Conservation (phyloP, 1,284 basidiomycete species). For the Fomitiporia mediterranea region DNA sequence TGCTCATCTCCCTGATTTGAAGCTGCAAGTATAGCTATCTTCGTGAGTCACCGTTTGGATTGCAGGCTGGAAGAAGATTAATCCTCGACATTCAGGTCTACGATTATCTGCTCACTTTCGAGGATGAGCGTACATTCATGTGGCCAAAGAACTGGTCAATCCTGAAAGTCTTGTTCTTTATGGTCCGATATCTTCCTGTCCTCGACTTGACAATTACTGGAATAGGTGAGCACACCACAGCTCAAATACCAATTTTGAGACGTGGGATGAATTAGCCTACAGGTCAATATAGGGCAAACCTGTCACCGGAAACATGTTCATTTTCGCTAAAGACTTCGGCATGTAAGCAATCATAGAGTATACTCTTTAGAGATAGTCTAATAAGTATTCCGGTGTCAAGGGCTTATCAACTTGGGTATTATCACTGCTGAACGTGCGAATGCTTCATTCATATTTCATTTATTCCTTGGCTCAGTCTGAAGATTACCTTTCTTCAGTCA, state of each 20-base stretch:
- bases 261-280: not conserved
- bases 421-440: not conserved
- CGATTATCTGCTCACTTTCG: slow-evolving; percentile 4
- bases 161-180: slow-evolving; percentile 4
- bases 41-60: not conserved
- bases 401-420: slow-evolving; percentile 6
- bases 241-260: not conserved
- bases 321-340: not conserved
- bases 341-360: not conserved
- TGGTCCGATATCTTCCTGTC: slow-evolving; percentile 7
- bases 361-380: not conserved
- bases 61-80: not conserved
- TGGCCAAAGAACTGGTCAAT: not conserved
- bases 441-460: no score
- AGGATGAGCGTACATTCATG: not conserved
- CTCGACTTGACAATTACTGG: not conserved
- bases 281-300: not conserved
- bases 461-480: no score
- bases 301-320: not conserved
- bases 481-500: not conserved
- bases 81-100: not conserved
- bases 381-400: not conserved
- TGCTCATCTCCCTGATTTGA: not conserved
- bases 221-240: not conserved
- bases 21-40: not conserved